Percentiles rank a stretch among this genome's conserved stretches.
phyloP scores from a whole-genome alignment of 75 land plant species.

The Pseudotsuga menziesii region DNA sequence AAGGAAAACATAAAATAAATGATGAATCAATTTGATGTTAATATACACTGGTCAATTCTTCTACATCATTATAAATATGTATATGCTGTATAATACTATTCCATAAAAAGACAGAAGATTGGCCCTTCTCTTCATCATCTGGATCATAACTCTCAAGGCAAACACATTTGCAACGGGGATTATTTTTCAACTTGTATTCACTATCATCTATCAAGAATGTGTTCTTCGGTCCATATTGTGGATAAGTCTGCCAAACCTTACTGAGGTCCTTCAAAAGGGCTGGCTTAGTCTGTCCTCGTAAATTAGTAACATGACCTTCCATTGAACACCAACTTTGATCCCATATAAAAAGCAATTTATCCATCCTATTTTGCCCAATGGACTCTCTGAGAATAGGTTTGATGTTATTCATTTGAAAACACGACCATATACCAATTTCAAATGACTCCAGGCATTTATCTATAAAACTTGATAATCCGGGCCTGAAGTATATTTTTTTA shows the following conservation, averaged over 20 bases:
- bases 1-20: too few relatives aligned
- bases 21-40: too few relatives aligned
- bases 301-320: constrained; percentile 1
- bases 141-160: constrained; percentile 8
- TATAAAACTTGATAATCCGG: constrained; percentile 1
- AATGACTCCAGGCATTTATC: constrained; percentile 10
- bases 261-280: not conserved
- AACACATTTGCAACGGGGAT: not conserved
- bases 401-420: constrained; percentile 1
- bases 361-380: constrained; percentile 8
- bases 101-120: constrained; percentile 3
- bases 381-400: not conserved
- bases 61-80: too few relatives aligned
- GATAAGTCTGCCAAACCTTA: not conserved
- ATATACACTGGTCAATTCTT: too few relatives aligned
- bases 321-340: constrained; percentile 4
- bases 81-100: not conserved
- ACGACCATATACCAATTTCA: constrained; percentile 11
- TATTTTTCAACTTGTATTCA: constrained; percentile 5
- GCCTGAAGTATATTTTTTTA: constrained; percentile 5
- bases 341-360: constrained; percentile 12
- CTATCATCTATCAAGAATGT: constrained; percentile 7
- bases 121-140: not conserved
- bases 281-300: not conserved
- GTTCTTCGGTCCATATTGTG: constrained; percentile 10